Evolutionary conservation across 768 basidiomycete genomes (phyloP).

Genomic region (Termitomyces sp.): DNA sequence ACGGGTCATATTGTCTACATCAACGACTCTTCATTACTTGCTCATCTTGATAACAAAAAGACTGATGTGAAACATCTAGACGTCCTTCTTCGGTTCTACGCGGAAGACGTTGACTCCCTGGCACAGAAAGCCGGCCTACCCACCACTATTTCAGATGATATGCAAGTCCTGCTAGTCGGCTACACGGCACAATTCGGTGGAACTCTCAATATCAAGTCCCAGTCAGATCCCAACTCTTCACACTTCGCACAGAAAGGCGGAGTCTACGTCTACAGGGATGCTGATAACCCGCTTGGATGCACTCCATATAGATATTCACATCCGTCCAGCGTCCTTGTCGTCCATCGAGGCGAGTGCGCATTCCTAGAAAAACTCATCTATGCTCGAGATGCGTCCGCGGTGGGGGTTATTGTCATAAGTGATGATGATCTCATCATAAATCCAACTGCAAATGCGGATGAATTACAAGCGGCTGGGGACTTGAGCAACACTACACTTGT

Average conservation of each 20-base stretch:
- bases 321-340: conserved; percentile 50
- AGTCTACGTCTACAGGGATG: conserved; percentile 48
- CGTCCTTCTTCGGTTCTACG: conserved; percentile 55
- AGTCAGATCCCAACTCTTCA: conserved; percentile 22
- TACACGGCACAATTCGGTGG: conserved; percentile 71
- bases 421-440: conserved; percentile 56
- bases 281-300: conserved; percentile 57
- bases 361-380: conserved; percentile 78
- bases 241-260: conserved; percentile 49
- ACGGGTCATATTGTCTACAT: conserved; percentile 81
- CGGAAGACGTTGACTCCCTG: conserved; percentile 45
- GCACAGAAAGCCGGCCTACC: conserved; percentile 31
- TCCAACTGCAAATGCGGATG: conserved; percentile 57
- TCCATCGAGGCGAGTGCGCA: conserved; percentile 78
- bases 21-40: conserved; percentile 55
- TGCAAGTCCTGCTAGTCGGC: conserved; percentile 50
- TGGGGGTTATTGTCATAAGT: conserved; percentile 74
- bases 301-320: conserved; percentile 43
- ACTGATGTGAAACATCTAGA: conserved; percentile 31
- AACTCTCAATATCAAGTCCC: conserved; percentile 37
- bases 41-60: conserved; percentile 22
- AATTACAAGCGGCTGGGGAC: conserved; percentile 52
- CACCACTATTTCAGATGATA: conserved; percentile 23
- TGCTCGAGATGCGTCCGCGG: conserved; percentile 67
- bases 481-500: conserved; percentile 56